These are phyloP conservation scores for Kingdonia uniflora DNA, from an alignment of 164 flowering plant genomes.

Conservation along the genomic window DNA sequence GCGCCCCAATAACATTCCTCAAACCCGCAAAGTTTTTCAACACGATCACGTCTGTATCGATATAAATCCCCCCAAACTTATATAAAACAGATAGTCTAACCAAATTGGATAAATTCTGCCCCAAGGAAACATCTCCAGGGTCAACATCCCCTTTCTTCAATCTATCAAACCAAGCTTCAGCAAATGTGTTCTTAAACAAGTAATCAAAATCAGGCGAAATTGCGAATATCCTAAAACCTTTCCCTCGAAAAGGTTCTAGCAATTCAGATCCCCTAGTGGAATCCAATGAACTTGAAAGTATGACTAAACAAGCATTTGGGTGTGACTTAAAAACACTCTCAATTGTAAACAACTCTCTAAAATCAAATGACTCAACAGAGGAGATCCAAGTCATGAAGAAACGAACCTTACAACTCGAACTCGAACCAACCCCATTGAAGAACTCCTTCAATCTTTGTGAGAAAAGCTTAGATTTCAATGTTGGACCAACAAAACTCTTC, in stretches of 20 bases:
- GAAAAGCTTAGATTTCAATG: conserved; percentile 17
- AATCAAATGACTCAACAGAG: conserved; percentile 44
- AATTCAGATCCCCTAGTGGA: conserved; percentile 32
- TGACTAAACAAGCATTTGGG: conserved; percentile 59
- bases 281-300: conserved; percentile 61
- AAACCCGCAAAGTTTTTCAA: conserved; percentile 44
- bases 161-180: conserved; percentile 45
- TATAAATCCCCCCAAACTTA: conserved; percentile 71
- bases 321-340: conserved; percentile 70
- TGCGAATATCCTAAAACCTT: conserved; percentile 43
- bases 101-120: conserved; percentile 85
- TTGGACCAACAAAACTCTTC: too few relatives aligned
- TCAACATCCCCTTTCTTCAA: conserved; percentile 43
- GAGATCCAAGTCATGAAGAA: conserved; percentile 95
- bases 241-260: conserved; percentile 37
- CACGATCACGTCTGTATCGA: conserved; percentile 76
- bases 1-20: conserved; percentile 79
- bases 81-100: conserved; percentile 66
- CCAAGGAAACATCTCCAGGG: conserved; percentile 67
- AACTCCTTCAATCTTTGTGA: conserved; percentile 32
- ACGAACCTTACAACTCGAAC: conserved; percentile 36
- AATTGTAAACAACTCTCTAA: conserved; percentile 39
- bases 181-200: conserved; percentile 50
- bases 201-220: conserved; percentile 54
- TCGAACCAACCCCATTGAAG: conserved; percentile 18